These are phyloP conservation scores for Candida mattraensis DNA, from an alignment of 805 yeast genomes.

Conservation along the genomic window DNA sequence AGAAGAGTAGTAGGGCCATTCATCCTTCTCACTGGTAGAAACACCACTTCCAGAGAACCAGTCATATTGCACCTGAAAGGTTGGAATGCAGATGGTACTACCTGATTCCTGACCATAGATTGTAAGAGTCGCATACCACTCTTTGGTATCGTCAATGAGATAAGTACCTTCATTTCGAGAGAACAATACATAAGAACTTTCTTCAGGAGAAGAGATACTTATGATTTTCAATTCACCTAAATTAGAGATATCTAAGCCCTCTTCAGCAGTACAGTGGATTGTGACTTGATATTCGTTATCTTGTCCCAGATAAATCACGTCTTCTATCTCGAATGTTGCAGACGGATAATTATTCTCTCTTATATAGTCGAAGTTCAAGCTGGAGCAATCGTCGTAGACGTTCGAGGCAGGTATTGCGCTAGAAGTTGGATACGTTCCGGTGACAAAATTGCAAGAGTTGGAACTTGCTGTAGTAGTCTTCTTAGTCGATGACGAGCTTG, in stretches of 20 bases:
- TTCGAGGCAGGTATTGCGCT: constrained; percentile 2
- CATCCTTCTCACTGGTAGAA: constrained; percentile 6
- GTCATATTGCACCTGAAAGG: constrained; percentile 33
- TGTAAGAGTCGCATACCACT: constrained; percentile 29
- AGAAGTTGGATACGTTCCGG: constrained; percentile 4
- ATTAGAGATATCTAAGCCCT: constrained; percentile 15
- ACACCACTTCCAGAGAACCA: constrained; percentile 29
- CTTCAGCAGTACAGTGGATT: constrained; percentile 15
- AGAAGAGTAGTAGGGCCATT: constrained; percentile 16
- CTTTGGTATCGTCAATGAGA: constrained; percentile 25
- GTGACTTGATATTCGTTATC: constrained; percentile 16
- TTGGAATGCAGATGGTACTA: constrained; percentile 23
- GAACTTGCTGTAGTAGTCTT: too few species aligned
- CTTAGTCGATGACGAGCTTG: too few species aligned
- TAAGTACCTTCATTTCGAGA: constrained; percentile 25
- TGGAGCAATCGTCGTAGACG: constrained; percentile 13
- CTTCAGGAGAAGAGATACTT: constrained; percentile 30
- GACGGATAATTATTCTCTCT: constrained; percentile 18
- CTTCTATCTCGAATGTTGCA: constrained; percentile 15
- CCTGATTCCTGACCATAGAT: constrained; percentile 22
- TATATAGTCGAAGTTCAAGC: constrained; percentile 16
- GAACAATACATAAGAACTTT: constrained; percentile 22
- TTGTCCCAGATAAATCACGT: constrained; percentile 9
- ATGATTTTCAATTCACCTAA: constrained; percentile 30
- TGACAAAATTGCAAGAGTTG: constrained; percentile 9